A percentile compares a stretch with the other conserved stretches of the same genome.
These are phyloP conservation scores for Lasiosphaeria ovina DNA, from an alignment of 495 filamentous ascomycete genomes.

Conservation along the genomic window DNA sequence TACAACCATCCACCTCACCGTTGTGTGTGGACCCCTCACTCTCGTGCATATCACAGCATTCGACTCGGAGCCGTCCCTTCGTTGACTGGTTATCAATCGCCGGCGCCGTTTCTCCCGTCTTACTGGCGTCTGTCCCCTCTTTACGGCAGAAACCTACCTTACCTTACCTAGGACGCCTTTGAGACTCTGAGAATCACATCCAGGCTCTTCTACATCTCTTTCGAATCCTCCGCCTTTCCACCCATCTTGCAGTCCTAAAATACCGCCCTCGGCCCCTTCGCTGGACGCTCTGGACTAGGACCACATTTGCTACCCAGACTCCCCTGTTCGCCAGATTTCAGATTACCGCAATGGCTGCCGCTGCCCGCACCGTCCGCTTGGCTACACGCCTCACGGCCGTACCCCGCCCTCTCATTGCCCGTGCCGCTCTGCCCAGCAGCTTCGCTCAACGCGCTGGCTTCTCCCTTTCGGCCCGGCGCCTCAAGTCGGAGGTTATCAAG, in stretches of 20 bases:
- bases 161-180: too few species aligned
- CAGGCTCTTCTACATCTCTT: neutral
- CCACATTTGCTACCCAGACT: neutral
- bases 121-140: neutral
- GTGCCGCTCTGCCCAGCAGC: slow-evolving; percentile 14
- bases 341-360: slow-evolving; percentile 36
- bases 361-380: slow-evolving; percentile 36
- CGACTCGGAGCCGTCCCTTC: neutral
- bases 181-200: neutral
- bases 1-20: slow-evolving; percentile 6
- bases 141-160: too few species aligned
- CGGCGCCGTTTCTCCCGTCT: neutral
- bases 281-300: too few species aligned
- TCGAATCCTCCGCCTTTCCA: neutral
- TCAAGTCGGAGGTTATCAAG: slow-evolving; percentile 47
- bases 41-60: slow-evolving; percentile 8
- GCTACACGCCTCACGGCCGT: slow-evolving; percentile 33
- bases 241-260: slow-evolving; percentile 1
- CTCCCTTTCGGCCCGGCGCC: slow-evolving; percentile 34
- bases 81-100: slow-evolving; percentile 4
- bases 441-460: slow-evolving; percentile 36
- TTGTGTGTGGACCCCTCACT: slow-evolving; percentile 4
- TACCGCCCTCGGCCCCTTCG: neutral
- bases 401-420: slow-evolving; percentile 29
- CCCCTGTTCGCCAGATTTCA: neutral